phyloP scores from a whole-genome alignment of 1,139 yeast species.

The Sugiyamaella novakii region DNA sequence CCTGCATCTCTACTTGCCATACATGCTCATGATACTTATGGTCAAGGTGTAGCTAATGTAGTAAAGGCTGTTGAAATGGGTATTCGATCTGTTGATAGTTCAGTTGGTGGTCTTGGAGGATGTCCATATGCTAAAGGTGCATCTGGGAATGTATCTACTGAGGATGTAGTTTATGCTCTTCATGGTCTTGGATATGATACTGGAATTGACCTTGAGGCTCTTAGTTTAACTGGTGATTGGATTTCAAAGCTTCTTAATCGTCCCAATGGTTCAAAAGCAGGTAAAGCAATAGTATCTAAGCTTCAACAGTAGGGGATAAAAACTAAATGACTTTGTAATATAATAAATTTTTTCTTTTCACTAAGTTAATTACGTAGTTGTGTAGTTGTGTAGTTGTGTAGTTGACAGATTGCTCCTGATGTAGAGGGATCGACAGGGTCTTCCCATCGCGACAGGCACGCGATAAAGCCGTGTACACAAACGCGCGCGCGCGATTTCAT shows the following conservation, averaged over 20 bases:
- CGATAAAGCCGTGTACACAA: too few species aligned
- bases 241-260: slow-evolving; percentile 35
- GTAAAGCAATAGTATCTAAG: slow-evolving; percentile 35
- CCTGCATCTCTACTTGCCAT: slow-evolving; percentile 39
- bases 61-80: slow-evolving; percentile 42
- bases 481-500: too few species aligned
- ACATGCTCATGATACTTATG: slow-evolving; percentile 46
- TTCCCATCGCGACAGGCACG: too few species aligned
- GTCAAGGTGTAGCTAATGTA: slow-evolving; percentile 44
- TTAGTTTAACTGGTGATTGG: slow-evolving; percentile 41
- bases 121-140: slow-evolving; percentile 46
- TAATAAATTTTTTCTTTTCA: slow-evolving; percentile 1
- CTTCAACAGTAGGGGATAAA: too few species aligned
- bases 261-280: slow-evolving; percentile 40
- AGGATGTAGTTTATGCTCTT: slow-evolving; percentile 43
- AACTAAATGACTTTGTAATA: too few species aligned
- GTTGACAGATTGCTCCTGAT: too few species aligned
- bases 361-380: too few species aligned
- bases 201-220: slow-evolving; percentile 38
- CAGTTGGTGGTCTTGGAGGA: slow-evolving; percentile 45
- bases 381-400: too few species aligned
- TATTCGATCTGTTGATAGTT: slow-evolving; percentile 39
- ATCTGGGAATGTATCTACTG: slow-evolving; percentile 44
- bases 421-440: too few species aligned
- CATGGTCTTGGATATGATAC: slow-evolving; percentile 42